Evolutionary conservation across 106 monocot species (phyloP).

Genomic region (Hemerocallis citrina): DNA sequence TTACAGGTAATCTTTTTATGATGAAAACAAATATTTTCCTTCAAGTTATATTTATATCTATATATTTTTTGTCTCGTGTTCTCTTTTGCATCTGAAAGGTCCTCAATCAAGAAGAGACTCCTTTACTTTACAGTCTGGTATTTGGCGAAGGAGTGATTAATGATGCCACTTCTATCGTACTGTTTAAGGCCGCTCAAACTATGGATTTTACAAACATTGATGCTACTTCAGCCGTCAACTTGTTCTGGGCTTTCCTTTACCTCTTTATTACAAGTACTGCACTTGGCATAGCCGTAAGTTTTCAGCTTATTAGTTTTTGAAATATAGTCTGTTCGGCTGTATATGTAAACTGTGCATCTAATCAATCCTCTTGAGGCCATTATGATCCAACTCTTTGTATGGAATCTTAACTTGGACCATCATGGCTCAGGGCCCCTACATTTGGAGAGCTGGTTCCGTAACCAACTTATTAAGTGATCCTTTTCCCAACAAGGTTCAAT

Average conservation of each 20-base stretch:
- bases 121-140: slow-evolving; percentile 19
- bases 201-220: slow-evolving; percentile 7
- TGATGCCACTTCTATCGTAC: slow-evolving; percentile 29
- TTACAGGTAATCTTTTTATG: slow-evolving; percentile 12
- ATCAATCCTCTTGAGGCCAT: too few species aligned
- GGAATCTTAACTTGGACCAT: too few species aligned
- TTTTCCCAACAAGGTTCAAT: too few species aligned
- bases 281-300: slow-evolving; percentile 19
- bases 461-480: too few species aligned
- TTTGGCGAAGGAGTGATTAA: slow-evolving; percentile 21
- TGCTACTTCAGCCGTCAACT: slow-evolving; percentile 3
- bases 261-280: slow-evolving; percentile 26
- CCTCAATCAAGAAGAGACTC: slow-evolving; percentile 29
- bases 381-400: too few species aligned
- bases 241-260: slow-evolving; percentile 16
- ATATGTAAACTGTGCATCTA: too few species aligned
- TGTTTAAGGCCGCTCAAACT: slow-evolving; percentile 18
- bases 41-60: neutral
- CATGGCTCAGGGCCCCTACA: too few species aligned
- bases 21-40: neutral
- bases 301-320: neutral
- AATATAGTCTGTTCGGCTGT: too few species aligned
- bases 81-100: slow-evolving; percentile 1
- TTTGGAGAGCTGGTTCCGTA: too few species aligned
- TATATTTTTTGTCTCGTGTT: neutral